A percentile compares a stretch with the other conserved stretches of the same genome.
These are phyloP conservation scores for Penicillium soppii DNA, from an alignment of 495 filamentous ascomycete genomes.

Conservation along the genomic window DNA sequence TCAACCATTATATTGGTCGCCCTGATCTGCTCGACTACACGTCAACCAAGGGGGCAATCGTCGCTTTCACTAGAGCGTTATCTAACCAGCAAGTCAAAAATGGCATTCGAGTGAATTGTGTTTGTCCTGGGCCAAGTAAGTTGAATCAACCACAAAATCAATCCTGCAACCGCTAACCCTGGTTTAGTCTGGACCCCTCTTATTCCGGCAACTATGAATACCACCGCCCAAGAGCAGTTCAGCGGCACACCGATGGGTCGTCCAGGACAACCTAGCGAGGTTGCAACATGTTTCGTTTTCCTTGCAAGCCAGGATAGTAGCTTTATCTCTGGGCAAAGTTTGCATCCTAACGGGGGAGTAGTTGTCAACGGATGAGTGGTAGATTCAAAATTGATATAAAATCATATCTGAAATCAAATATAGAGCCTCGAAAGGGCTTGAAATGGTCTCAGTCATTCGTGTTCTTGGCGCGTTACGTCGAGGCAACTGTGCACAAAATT, in stretches of 20 bases:
- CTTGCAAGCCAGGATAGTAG: constrained; percentile 74
- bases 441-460: no score
- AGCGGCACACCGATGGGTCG: constrained; percentile 71
- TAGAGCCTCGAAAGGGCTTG: no score
- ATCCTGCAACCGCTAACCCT: background rate
- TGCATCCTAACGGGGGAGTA: constrained; percentile 69
- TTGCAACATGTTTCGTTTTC: constrained; percentile 82
- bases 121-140: constrained; percentile 69
- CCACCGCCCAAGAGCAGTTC: constrained; percentile 68
- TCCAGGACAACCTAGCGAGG: constrained; percentile 74
- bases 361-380: constrained; percentile 64
- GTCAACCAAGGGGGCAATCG: constrained; percentile 75
- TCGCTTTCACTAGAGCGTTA: constrained; percentile 75
- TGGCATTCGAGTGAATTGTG: constrained; percentile 76
- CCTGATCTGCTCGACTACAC: constrained; percentile 86
- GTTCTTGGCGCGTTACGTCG: no score
- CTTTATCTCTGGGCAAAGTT: constrained; percentile 51
- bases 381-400: no score
- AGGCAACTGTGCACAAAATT: no score
- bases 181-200: constrained; percentile 73
- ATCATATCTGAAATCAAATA: no score
- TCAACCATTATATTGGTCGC: constrained; percentile 81
- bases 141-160: background rate
- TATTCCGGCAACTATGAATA: constrained; percentile 75
- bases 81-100: constrained; percentile 70